Evolutionary conservation across 495 filamentous ascomycete species (phyloP), one percentile per base, ranked within the genome.

Genomic region (Lophium mytilinum): DNA sequence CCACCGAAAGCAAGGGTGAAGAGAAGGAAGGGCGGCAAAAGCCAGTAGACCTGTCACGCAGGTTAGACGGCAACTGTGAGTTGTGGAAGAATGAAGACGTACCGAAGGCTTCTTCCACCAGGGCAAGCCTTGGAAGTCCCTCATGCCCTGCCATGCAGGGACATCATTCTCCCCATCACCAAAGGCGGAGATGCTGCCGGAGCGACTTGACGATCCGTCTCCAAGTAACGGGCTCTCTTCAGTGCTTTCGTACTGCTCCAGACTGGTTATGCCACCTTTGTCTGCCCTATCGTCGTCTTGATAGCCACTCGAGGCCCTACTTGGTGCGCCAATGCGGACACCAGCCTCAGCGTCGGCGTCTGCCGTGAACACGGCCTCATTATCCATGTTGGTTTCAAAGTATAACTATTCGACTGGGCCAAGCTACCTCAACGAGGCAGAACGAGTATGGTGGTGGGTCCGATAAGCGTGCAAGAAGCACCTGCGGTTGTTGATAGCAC

Each of bases 1-100:
- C 87, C 90, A 18, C 93, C 93, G 66, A 90, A 89, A 0, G 89
- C 90, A 42, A 95, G 73, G 0, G 88, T 86, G 67, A 84, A 89
- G 7, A 94, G 66, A 21, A 86, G 72, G 68, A 88, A 89, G 4
- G 88, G 85, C 0, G 80, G 82, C 9, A 98, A 63, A 14, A 98
- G 73, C 89, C 91, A 98, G 69, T 78, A 88, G 37, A 95, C 79
- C 88, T 95, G 53, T 21, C 35, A 3, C 8, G 36, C 35, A 40
- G 24, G 45, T 58, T 43, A 60, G 40, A 34, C 24, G 14, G 10
- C 21, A 24, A 35, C 37, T 47, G 34, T 19, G 39, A 36, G 34
- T 53, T 19, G 18, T 52, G 34, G n/a, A 12, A 60, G 1, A 11
- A 9, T 30, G 15, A 9, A 46, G 40, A 62, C 82, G 64, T 73